Evolutionary conservation across 495 filamentous ascomycete genomes (phyloP), one percentile per base, ranked within the genome.

Genomic region (Neurospora sp.): DNA sequence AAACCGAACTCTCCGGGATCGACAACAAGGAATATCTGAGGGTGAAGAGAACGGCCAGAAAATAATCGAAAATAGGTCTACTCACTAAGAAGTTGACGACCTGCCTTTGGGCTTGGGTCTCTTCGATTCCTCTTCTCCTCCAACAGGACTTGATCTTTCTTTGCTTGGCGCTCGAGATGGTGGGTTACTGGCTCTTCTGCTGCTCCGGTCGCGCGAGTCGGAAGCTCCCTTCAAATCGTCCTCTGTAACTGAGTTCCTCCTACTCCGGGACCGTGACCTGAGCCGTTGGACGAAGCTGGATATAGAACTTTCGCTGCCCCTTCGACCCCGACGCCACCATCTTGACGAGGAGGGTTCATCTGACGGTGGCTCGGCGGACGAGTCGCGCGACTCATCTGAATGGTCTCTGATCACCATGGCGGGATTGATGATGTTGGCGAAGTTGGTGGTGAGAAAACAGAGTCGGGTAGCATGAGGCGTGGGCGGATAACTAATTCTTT

Each of bases 11-110:
- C 53, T 35, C 12, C 14, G 53, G 53, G 53, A 61, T 35, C 14
- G 45, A 61, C 45, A 45, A 71, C 44, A 71, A 40, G 42, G 71
- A 71, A 41, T 69, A 68, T 22, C 3, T 40, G 17, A 22, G 22
- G 12, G 38, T 40, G 53, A 22, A 48, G 17, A 20, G 45, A 39
- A 59, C n/a, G 69, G 9, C 31, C 22, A 53, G 40, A 8, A 70
- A 53, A 72, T 8, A 70, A 70, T 12, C 37, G 41, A 17, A 40
- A 72, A n/a, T 71, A 40, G 65, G 31, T 37, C 27, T 69, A 70
- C 74, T 76, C 70, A 76, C 74, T 73, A 73, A 31, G 74, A 76
- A 16, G 71, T 69, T 69, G 45, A 40, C 31, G 73, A 72, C 41
- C 65, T 53, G 73, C 73, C 70, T 45, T 72, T 74, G 68, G 70